phyloP scores from a whole-genome alignment of 106 monocot species.

The Allium sativum region DNA sequence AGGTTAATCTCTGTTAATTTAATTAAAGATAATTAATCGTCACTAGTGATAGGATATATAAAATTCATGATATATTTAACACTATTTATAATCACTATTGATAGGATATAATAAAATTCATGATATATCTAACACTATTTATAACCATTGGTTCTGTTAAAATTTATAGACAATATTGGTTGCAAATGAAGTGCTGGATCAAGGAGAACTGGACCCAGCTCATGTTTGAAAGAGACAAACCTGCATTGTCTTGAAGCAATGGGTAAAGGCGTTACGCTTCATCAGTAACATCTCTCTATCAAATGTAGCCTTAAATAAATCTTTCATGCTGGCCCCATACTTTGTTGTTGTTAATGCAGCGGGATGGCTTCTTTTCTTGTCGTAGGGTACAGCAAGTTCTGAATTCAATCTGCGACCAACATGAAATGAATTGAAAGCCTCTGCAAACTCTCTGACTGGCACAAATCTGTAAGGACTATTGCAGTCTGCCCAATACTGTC shows the following conservation, averaged over 20 bases:
- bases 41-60: too few species aligned
- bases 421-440: constrained; percentile 14
- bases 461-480: constrained; percentile 12
- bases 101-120: too few species aligned
- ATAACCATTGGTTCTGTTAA: too few species aligned
- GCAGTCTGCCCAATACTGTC: constrained; percentile 9
- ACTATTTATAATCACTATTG: too few species aligned
- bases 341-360: constrained; percentile 9
- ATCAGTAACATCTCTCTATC: constrained; percentile 8
- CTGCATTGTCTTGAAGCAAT: constrained; percentile 1
- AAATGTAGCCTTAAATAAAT: constrained; percentile 8
- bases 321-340: constrained; percentile 11
- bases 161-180: not conserved
- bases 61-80: too few species aligned
- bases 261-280: constrained; percentile 13
- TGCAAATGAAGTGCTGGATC: not conserved
- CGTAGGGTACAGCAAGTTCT: constrained; percentile 7
- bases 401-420: constrained; percentile 1
- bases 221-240: not conserved
- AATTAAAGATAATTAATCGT: too few species aligned
- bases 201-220: not conserved
- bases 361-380: constrained; percentile 11
- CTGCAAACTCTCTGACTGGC: constrained; percentile 8
- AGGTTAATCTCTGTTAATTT: too few species aligned
- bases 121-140: too few species aligned